Percentiles rank a stretch among this genome's conserved stretches.
Evolutionary conservation across 148 eudicot species (phyloP).

Genomic region (Rhododendron henanense): DNA sequence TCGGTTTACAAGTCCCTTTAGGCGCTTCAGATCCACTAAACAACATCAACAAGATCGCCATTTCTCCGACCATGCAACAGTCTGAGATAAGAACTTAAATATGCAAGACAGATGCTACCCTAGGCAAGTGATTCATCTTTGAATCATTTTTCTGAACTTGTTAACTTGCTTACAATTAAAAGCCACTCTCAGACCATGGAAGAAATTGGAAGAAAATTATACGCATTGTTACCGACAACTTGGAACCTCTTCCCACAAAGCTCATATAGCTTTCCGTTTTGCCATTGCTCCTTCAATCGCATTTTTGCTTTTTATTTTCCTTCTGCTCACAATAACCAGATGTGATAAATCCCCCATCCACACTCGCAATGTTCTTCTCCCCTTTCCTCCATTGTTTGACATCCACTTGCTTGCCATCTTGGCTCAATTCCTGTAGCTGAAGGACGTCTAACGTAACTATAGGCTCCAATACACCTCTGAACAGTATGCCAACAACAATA

Average conservation of each 20-base stretch:
- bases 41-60: neutral
- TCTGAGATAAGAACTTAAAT: neutral
- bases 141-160: neutral
- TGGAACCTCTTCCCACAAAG: slow-evolving; percentile 68
- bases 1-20: neutral
- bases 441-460: slow-evolving; percentile 55
- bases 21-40: neutral
- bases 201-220: slow-evolving; percentile 2
- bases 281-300: slow-evolving; percentile 58
- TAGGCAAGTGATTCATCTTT: neutral
- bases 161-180: neutral
- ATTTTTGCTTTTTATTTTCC: slow-evolving; percentile 48
- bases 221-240: slow-evolving; percentile 47
- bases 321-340: slow-evolving; percentile 48
- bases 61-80: neutral
- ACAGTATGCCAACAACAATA: slow-evolving; percentile 11
- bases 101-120: neutral
- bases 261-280: slow-evolving; percentile 52
- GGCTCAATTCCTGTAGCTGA: slow-evolving; percentile 56
- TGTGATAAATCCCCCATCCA: slow-evolving; percentile 45
- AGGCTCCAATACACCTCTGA: slow-evolving; percentile 61
- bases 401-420: slow-evolving; percentile 26
- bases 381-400: neutral
- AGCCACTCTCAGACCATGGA: neutral
- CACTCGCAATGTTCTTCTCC: slow-evolving; percentile 39